Base-by-base conservation (phyloP, 1,284 basidiomycete genomes). In the Ganoderma sp. region DNA sequence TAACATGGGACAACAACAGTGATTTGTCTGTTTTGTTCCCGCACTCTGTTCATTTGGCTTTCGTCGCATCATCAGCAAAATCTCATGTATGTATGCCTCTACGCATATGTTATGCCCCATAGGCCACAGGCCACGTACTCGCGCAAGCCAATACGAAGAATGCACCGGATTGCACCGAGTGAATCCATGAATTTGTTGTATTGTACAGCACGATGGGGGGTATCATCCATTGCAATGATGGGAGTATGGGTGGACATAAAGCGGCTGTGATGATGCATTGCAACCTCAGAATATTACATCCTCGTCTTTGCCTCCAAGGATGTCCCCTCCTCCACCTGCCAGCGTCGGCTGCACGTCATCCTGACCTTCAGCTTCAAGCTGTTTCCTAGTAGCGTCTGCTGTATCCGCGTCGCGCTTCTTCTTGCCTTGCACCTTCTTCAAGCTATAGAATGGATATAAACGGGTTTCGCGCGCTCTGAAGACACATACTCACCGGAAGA, bases 401-500 rank as follows among this genome's bases (percentile, higher is more conserved):
- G 82, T 83, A 34, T 89, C 87, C 8, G 85, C 85, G 66, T 94
- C 93, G 67, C 93, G 85, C 83, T 98, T 98, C 88, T 98, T 98
- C 88, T 98, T 98, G 48, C 94, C 94, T 80, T 98, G 96, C 9
- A 98, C 96, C 80, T 98, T 98, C 83, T 98, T 97, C 74, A 97
- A 81, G 75, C 93, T 93, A 71, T 34, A 54, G 61, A 65, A 22
- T 15, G 39, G 14, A n/a, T 58, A 58, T 37, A 34, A 12, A 42
- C 57, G 14, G 54, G 66, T 8, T 42, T 3, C n/a, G 56, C 32
- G 12, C 12, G 9, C 17, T 12, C 2, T 56, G 34, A 45, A 50
- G n/a, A 14, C 50, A 43, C n/a, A 34, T 43, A 74, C 78, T 34
- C 64, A 90, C 92, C 96, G 88, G 86, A 98, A 98, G 85, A 98